Percentiles rank a stretch among this genome's conserved stretches.
Evolutionary conservation across 2,329 filamentous ascomycete species (phyloP).

Genomic region (Alternaria sp.): DNA sequence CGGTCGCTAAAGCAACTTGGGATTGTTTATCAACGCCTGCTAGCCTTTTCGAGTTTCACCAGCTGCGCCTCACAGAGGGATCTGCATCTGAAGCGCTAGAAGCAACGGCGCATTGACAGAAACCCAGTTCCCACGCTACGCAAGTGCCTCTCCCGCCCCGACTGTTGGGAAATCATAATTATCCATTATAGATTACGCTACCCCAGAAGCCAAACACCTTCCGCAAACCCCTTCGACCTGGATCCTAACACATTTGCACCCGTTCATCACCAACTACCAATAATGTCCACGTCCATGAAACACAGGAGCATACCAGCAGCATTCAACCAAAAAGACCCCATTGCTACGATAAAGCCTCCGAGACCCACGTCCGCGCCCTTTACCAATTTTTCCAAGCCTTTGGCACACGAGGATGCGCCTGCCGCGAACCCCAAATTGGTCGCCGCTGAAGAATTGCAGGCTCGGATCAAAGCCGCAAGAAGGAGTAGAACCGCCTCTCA

Average conservation of each 20-base stretch:
- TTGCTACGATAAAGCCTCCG: constrained; percentile 14
- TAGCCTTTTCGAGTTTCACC: constrained; percentile 7
- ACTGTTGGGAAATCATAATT: constrained; percentile 16
- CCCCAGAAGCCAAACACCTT: background rate
- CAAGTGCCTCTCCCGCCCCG: constrained; percentile 16
- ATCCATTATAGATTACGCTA: constrained; percentile 19
- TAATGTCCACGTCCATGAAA: constrained; percentile 44
- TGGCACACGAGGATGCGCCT: background rate
- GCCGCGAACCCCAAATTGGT: constrained; percentile 13
- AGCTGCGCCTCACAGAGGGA: constrained; percentile 5
- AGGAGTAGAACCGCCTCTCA: constrained; percentile 14
- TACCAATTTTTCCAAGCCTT: constrained; percentile 21
- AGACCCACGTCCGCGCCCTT: constrained; percentile 29
- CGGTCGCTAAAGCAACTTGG: constrained; percentile 8
- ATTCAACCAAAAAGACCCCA: constrained; percentile 32
- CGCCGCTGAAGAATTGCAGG: constrained; percentile 25
- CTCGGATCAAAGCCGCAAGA: constrained; percentile 28
- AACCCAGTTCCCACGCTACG: constrained; percentile 18
- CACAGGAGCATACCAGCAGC: constrained; percentile 41
- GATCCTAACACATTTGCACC: background rate
- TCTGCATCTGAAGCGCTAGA: constrained; percentile 13
- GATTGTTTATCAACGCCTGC: constrained; percentile 14
- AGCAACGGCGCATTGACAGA: constrained; percentile 15
- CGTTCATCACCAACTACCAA: background rate
- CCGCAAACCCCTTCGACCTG: background rate